phyloP scores from a whole-genome alignment of 2,329 filamentous ascomycete species.

The Exserohilum turcica region DNA sequence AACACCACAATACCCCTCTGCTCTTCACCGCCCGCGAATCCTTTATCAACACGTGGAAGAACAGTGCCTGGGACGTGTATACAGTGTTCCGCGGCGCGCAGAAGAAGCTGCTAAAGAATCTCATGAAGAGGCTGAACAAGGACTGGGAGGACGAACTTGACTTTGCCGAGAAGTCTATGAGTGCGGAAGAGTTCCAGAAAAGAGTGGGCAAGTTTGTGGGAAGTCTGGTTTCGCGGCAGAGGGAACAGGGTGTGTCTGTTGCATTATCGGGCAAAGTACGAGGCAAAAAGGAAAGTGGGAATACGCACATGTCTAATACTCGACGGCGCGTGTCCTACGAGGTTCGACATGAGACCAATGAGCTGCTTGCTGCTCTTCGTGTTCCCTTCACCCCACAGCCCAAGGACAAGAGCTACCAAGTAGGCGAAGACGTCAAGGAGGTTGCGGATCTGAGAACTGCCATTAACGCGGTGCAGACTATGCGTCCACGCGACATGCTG shows the following conservation, averaged over 20 bases:
- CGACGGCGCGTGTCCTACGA: not conserved
- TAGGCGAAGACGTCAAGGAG: slow-evolving; percentile 1
- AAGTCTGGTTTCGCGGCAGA: slow-evolving; percentile 18
- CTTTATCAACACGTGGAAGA: slow-evolving; percentile 26
- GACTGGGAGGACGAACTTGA: slow-evolving; percentile 20
- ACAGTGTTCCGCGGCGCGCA: slow-evolving; percentile 6
- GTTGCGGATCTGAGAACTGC: slow-evolving; percentile 17
- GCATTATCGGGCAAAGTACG: not conserved
- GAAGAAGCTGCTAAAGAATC: slow-evolving; percentile 23
- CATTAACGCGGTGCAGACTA: slow-evolving; percentile 13
- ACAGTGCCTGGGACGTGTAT: slow-evolving; percentile 17
- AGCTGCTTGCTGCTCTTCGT: slow-evolving; percentile 15
- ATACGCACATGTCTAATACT: not conserved
- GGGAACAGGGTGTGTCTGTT: slow-evolving; percentile 7
- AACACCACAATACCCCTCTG: slow-evolving; percentile 25
- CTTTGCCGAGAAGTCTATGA: slow-evolving; percentile 1
- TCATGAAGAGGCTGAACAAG: slow-evolving; percentile 13
- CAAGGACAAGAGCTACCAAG: not conserved
- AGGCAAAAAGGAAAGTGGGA: not conserved
- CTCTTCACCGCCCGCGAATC: slow-evolving; percentile 19
- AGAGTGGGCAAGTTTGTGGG: slow-evolving; percentile 23
- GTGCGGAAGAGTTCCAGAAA: slow-evolving; percentile 9
- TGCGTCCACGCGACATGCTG: slow-evolving; percentile 15
- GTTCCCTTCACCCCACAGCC: slow-evolving; percentile 1
- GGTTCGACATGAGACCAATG: slow-evolving; percentile 1